phyloP scores from a whole-genome alignment of 352 stramenopile species.

The Phytophthora pluvialis region DNA sequence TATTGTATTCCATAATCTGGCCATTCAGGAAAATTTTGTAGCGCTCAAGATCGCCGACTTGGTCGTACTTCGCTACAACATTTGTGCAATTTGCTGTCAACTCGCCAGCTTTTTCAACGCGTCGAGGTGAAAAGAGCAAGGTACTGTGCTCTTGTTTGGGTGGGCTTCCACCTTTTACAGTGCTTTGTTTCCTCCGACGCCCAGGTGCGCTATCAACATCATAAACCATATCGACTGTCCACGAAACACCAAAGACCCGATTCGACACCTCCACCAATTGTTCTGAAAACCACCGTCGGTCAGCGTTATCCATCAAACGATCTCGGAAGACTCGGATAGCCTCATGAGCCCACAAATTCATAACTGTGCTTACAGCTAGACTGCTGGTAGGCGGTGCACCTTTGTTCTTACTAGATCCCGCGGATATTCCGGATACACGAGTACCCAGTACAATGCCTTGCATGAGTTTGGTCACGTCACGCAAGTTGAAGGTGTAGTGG shows the following conservation, averaged over 20 bases:
- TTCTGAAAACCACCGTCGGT: slow-evolving; percentile 90
- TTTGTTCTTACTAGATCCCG: slow-evolving; percentile 9
- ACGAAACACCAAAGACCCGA: slow-evolving; percentile 67
- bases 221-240: slow-evolving; percentile 52
- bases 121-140: slow-evolving; percentile 37
- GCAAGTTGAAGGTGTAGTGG: slow-evolving; percentile 87
- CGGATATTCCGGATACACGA: slow-evolving; percentile 22
- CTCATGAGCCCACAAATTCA: slow-evolving; percentile 91
- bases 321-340: slow-evolving; percentile 93
- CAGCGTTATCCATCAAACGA: slow-evolving; percentile 79
- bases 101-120: background rate
- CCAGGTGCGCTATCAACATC: slow-evolving; percentile 14
- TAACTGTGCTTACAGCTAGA: slow-evolving; percentile 54
- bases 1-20: slow-evolving; percentile 56
- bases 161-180: background rate
- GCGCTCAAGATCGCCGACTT: slow-evolving; percentile 63
- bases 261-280: slow-evolving; percentile 77
- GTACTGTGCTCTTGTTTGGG: slow-evolving; percentile 7
- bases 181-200: slow-evolving; percentile 1
- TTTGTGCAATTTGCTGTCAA: background rate
- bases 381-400: background rate
- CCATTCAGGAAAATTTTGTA: slow-evolving; percentile 72
- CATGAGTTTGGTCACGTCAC: slow-evolving; percentile 81
- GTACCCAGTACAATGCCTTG: slow-evolving; percentile 80
- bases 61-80: slow-evolving; percentile 51